Conservation (phyloP, 2,329 filamentous ascomycete genomes). For the Fusarium mundagurra region DNA sequence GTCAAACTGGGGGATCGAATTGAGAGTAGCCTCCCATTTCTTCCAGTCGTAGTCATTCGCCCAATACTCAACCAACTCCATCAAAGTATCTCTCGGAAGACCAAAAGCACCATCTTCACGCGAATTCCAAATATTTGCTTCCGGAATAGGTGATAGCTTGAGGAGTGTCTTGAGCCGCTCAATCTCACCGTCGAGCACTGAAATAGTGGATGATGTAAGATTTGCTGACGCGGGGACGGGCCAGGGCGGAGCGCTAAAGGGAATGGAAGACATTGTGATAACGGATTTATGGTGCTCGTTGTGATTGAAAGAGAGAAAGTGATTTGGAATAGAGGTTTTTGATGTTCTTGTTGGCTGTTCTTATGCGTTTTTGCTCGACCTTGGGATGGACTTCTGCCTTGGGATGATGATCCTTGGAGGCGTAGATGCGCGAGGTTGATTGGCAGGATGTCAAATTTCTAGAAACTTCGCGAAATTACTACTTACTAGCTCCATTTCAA, state of each 20-base stretch:
- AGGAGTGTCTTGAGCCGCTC: conserved; percentile 4
- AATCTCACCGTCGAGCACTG: not conserved
- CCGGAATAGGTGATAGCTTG: not conserved
- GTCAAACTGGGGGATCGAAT: conserved; percentile 27
- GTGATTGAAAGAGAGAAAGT: accelerated
- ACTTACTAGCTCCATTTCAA: not conserved
- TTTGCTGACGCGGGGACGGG: conserved; percentile 8
- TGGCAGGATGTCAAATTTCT: not conserved
- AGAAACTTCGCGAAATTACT: not conserved
- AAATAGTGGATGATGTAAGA: conserved; percentile 17
- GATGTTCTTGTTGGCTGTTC: not conserved
- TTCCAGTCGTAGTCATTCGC: conserved; percentile 6
- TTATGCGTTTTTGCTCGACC: not conserved
- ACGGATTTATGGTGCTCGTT: not conserved
- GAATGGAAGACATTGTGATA: not conserved
- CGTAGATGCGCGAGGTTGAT: not conserved
- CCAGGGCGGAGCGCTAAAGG: not conserved
- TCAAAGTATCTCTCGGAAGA: not conserved
- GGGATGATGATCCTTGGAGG: not conserved
- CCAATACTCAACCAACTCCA: conserved; percentile 1
- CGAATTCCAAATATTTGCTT: not conserved
- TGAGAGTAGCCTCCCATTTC: conserved; percentile 28
- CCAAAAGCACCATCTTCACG: not conserved
- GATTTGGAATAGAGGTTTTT: not conserved
- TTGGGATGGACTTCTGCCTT: not conserved